Conservation (phyloP, 2,329 filamentous ascomycete species). For the Dendrostoma leiphaemia region DNA sequence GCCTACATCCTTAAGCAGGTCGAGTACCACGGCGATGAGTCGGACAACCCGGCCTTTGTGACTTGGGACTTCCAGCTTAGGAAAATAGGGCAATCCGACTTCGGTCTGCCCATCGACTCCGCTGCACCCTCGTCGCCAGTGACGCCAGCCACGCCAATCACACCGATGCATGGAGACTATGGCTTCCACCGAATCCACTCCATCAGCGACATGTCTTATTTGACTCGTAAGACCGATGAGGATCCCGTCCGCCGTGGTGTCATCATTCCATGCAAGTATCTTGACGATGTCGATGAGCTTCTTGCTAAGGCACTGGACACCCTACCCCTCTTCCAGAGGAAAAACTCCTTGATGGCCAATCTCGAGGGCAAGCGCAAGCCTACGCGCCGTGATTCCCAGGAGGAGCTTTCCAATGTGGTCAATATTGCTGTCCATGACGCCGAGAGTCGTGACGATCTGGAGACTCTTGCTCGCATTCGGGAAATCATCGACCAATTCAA, state of each 20-base stretch:
- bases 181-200: conserved; percentile 83
- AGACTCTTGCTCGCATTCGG: conserved; percentile 73
- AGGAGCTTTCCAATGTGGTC: conserved; percentile 86
- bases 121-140: conserved; percentile 82
- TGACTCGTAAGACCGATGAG: conserved; percentile 67
- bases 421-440: conserved; percentile 90
- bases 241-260: conserved; percentile 90
- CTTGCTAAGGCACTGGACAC: conserved; percentile 81
- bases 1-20: conserved; percentile 90
- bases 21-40: conserved; percentile 81
- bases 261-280: conserved; percentile 87
- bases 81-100: conserved; percentile 90
- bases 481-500: conserved; percentile 77
- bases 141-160: conserved; percentile 39
- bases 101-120: conserved; percentile 76
- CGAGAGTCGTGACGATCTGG: conserved; percentile 78
- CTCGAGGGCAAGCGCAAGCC: conserved; percentile 71
- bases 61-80: conserved; percentile 96
- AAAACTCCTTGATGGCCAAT: conserved; percentile 65
- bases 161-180: conserved; percentile 56
- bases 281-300: conserved; percentile 90
- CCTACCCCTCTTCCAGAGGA: conserved; percentile 57
- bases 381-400: conserved; percentile 55
- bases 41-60: conserved; percentile 66
- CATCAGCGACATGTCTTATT: conserved; percentile 94